Base-by-base conservation (phyloP, 805 yeast genomes). In the Wickerhamomyces canadensis region DNA sequence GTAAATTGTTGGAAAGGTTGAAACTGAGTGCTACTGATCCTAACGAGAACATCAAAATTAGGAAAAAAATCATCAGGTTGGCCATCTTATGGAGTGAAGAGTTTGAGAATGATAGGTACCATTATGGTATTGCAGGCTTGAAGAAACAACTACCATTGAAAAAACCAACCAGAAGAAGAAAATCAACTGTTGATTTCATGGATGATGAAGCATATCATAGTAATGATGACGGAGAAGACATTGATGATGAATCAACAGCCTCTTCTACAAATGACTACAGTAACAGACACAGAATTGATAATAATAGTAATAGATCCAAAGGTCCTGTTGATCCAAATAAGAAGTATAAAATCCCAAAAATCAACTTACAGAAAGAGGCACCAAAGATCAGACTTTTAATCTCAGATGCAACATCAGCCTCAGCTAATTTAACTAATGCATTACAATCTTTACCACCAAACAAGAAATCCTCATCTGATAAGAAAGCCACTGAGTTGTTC, bases 361-460 rank as follows among this genome's bases (percentile, higher is more conserved):
- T 84, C 47, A 74, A 84, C 56, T 64, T 85, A 46, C 68, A 65
- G 35, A 75, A 78, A 43, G 95, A 84, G 51, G 76, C 78, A 1
- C 89, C 95, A 15, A 78, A 71, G 55, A 82, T 91, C 43, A 67
- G 77, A 40, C 61, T 70, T 19, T 61, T 80, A 6, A 73, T 89
- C 34, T 85, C 95, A 2, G 82, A 84, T 40, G 78, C 95, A 15
- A 76, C 84, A 38, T 75, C 86, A 5, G 73, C 80, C 9, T 75
- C 95, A 6, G 80, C 88, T 2, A 75, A 80, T 15, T 66, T 93
- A 47, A 62, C 65, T 32, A 88, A 89, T 54, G 60, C 77, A 1
- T 58, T 84, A 31, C 57, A 66, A 36, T 47, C 64, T 23, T 60
- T 69, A 23, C 50, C 33, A 65, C 69, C 29, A 57, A 70, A 25